Conservation (phyloP, 106 monocot genomes). For the Dioscorea alata region DNA sequence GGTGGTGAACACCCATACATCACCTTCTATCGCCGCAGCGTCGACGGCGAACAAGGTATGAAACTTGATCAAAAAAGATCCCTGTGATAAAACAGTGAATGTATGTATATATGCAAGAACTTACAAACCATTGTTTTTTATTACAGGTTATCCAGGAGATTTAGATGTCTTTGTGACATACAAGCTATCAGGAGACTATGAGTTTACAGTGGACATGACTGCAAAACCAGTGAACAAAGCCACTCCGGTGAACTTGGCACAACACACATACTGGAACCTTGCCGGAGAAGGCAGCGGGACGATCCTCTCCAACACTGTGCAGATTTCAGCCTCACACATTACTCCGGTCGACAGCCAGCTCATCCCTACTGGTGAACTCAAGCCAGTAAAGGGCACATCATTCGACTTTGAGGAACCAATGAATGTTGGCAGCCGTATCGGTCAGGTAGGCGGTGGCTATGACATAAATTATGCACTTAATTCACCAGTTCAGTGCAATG, state of each 20-base stretch:
- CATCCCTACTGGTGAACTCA: conserved; percentile 49
- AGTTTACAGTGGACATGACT: conserved; percentile 24
- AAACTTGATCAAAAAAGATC: not conserved
- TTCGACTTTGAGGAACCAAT: conserved; percentile 40
- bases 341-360: conserved; percentile 46
- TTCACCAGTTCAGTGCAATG: not conserved
- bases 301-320: conserved; percentile 32
- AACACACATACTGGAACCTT: conserved; percentile 53
- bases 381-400: conserved; percentile 27
- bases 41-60: conserved; percentile 54
- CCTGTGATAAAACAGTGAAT: not conserved
- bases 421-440: conserved; percentile 28
- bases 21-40: conserved; percentile 40
- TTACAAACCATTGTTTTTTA: no score
- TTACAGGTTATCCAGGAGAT: conserved; percentile 36
- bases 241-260: conserved; percentile 44
- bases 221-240: conserved; percentile 24
- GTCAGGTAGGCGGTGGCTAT: conserved; percentile 13
- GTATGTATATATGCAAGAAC: not conserved
- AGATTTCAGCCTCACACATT: conserved; percentile 41
- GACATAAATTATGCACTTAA: conserved; percentile 43
- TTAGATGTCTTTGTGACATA: conserved; percentile 41
- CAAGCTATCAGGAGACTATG: conserved; percentile 19
- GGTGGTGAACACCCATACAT: conserved; percentile 37
- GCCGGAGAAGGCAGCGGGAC: conserved; percentile 25